Base-by-base conservation (phyloP, 2,329 filamentous ascomycete species). In the Cladosporium sp. region DNA sequence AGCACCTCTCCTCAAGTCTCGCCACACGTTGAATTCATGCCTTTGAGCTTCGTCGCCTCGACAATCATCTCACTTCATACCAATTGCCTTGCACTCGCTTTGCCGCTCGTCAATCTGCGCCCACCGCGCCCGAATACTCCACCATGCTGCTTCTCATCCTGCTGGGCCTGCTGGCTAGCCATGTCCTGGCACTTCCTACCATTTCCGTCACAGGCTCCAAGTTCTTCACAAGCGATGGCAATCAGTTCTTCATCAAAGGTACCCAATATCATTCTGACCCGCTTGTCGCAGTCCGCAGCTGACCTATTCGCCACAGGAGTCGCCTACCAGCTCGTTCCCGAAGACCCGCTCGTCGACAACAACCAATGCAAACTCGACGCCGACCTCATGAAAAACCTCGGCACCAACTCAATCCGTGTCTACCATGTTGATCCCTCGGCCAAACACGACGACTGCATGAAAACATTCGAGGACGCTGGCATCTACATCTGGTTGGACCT, bases 401-500 rank as follows among this genome's bases (percentile, higher is more conserved):
- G 88, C 55, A 81, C 86, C 65, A 95, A 95, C 67, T 78, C 85
- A 25, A 89, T 95, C 62, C 87, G 90, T 51, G 86, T 93, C 52
- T 95, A 95, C 69, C 70, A 95, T 63, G 88, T 95, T 54, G 84
- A 94, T 60, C 72, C 86, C 2, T 67, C 70, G 2, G 80, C 72
- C 27, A 74, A 92, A 65, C 91, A 95, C 68, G 76, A 79, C 51
- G 84, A 77, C 16, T 95, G 89, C 72, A 94, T 95, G 88, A 76
- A 76, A 48, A 84, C 83, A 1, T 88, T 95, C 65, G 82, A 80
- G 11, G 81, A 89, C 59, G 85, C 82, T 36, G 87, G 87, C 51
- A 92, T 95, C 66, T 94, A 95, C 66, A 70, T 89, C 48, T 84
- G 92, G 65, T 78, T 94, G 43, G 90, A 95, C 67, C 76, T 95